Evolutionary conservation across 2,329 filamentous ascomycete genomes (phyloP).

Genomic region (Neofusicoccum kwambonambiense): DNA sequence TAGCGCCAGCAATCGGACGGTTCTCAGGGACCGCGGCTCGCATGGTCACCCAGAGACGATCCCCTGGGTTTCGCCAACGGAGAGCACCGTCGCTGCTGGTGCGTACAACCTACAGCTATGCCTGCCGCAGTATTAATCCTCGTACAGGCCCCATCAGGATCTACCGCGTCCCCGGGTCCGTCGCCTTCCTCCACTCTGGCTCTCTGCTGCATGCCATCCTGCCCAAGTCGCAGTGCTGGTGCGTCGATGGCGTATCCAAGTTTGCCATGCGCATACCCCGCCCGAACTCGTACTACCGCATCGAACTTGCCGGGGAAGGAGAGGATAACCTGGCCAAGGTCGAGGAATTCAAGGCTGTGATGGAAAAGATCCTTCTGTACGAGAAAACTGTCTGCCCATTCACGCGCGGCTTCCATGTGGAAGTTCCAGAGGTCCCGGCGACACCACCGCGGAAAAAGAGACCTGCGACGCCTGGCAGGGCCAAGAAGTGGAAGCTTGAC

Average conservation of each 20-base stretch:
- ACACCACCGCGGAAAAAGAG: constrained; percentile 62
- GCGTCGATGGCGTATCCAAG: constrained; percentile 77
- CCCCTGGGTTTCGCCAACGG: constrained; percentile 71
- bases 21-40: constrained; percentile 30
- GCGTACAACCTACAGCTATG: constrained; percentile 30
- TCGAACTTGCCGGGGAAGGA: constrained; percentile 72
- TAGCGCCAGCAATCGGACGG: constrained; percentile 28
- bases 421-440: constrained; percentile 67
- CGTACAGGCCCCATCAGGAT: constrained; percentile 69
- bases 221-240: constrained; percentile 91
- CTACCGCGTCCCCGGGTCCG: constrained; percentile 81
- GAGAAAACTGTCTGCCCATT: constrained; percentile 90
- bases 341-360: constrained; percentile 64
- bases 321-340: constrained; percentile 64
- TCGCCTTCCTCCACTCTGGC: constrained; percentile 84
- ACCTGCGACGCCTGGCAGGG: constrained; percentile 60
- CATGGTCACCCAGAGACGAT: constrained; percentile 60
- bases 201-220: constrained; percentile 81
- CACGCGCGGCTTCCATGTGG: constrained; percentile 70
- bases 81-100: constrained; percentile 79
- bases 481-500: constrained; percentile 51
- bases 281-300: constrained; percentile 82
- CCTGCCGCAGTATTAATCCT: not conserved
- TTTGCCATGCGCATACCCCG: constrained; percentile 80
- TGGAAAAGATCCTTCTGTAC: constrained; percentile 74